Evolutionary conservation across 352 stramenopile genomes (phyloP).

Genomic region (Globisporangium cylindrosporum): DNA sequence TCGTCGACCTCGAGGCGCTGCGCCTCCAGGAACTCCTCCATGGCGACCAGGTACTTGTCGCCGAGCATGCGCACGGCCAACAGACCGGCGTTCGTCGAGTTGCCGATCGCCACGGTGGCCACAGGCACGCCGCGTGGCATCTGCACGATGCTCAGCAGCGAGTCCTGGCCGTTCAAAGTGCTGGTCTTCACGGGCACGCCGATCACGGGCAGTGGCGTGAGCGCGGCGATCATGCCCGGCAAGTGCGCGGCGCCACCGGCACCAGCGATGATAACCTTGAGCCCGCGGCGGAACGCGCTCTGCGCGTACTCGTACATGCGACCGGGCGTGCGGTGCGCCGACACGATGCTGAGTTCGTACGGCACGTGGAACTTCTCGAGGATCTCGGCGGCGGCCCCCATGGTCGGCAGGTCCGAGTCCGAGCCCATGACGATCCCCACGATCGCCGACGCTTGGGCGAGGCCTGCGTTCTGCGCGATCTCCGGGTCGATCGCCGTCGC

Average conservation of each 20-base stretch:
- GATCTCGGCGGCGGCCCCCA: constrained; percentile 94
- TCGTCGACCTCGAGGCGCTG: constrained; percentile 92
- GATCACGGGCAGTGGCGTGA: constrained; percentile 90
- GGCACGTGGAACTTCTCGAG: constrained; percentile 94
- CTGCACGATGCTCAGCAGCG: constrained; percentile 98
- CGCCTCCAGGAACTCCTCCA: constrained; percentile 91
- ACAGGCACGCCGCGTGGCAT: constrained; percentile 98
- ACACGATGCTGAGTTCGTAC: constrained; percentile 98
- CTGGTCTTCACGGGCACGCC: constrained; percentile 98
- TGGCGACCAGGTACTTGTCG: constrained; percentile 75
- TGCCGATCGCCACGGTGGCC: constrained; percentile 98
- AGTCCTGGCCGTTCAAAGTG: constrained; percentile 97
- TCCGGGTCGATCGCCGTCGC: constrained; percentile 56
- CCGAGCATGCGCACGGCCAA: constrained; percentile 96
- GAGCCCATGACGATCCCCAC: constrained; percentile 92
- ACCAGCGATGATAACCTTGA: constrained; percentile 94
- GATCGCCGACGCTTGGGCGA: constrained; percentile 32
- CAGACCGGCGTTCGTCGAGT: constrained; percentile 97
- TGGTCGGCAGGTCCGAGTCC: constrained; percentile 96
- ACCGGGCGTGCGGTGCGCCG: constrained; percentile 96
- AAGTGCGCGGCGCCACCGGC: constrained; percentile 97
- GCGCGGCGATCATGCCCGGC: constrained; percentile 91
- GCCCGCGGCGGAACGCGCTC: constrained; percentile 80
- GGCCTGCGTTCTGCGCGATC: constrained; percentile 36
- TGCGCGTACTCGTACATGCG: constrained; percentile 97